phyloP scores from a whole-genome alignment of 371 early-diverging fungal species.

The Lichtheimia ramosa region DNA sequence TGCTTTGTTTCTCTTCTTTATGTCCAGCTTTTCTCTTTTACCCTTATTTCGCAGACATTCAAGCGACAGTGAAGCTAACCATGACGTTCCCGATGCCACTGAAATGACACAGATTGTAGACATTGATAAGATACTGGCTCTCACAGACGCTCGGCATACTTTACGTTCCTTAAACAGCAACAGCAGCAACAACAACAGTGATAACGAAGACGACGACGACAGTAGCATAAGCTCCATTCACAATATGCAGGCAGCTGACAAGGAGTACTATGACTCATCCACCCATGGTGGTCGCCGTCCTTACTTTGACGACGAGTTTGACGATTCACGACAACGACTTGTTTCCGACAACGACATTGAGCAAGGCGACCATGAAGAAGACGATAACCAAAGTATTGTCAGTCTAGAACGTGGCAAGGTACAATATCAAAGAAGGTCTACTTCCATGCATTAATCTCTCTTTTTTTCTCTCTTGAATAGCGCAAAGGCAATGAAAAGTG shows the following conservation, averaged over 20 bases:
- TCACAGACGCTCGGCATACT: slow-evolving; percentile 30
- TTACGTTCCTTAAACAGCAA: slow-evolving; percentile 13
- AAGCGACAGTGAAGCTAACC: slow-evolving; percentile 2
- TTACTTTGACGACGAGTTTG: slow-evolving; percentile 13
- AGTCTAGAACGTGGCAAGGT: slow-evolving; percentile 12
- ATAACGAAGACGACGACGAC: slow-evolving; percentile 19
- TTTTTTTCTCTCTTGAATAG: background rate
- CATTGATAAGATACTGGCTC: slow-evolving; percentile 25
- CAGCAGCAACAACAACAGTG: slow-evolving; percentile 21
- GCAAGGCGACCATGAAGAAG: slow-evolving; percentile 1
- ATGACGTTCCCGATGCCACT: slow-evolving; percentile 19
- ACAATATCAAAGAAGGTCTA: background rate
- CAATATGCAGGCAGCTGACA: slow-evolving; percentile 5
- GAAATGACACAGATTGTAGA: slow-evolving; percentile 39
- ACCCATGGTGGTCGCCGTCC: background rate
- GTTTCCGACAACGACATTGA: slow-evolving; percentile 15
- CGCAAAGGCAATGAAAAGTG: slow-evolving; percentile 14
- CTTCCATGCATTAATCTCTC: background rate
- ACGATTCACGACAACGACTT: slow-evolving; percentile 15
- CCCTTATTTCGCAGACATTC: background rate
- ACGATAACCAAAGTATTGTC: background rate
- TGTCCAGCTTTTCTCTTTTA: background rate
- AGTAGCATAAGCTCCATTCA: slow-evolving; percentile 12
- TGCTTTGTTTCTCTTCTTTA: slow-evolving; percentile 6
- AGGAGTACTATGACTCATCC: slow-evolving; percentile 13